phyloP scores from a whole-genome alignment of 495 filamentous ascomycete species.

The Daldinia childiae region DNA sequence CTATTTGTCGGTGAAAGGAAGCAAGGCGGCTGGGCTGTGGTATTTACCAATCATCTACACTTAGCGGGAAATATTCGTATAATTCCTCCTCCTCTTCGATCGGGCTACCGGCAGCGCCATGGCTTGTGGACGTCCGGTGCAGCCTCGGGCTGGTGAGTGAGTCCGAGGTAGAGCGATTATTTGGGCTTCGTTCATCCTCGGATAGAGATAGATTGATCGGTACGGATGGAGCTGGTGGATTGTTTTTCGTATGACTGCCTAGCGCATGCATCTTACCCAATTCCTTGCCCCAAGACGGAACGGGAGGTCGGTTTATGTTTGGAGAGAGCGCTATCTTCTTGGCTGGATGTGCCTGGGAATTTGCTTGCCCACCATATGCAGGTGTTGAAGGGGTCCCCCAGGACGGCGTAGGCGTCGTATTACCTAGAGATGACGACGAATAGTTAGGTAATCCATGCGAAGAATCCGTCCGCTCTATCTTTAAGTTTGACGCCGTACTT shows the following conservation, averaged over 20 bases:
- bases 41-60: constrained; percentile 80
- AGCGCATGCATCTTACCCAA: constrained; percentile 30
- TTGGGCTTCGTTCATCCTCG: constrained; percentile 73
- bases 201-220: constrained; percentile 80
- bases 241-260: constrained; percentile 35
- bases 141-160: constrained; percentile 53
- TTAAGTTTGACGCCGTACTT: constrained; percentile 41
- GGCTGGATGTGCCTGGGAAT: constrained; percentile 43
- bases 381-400: constrained; percentile 36
- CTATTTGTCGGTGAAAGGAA: background rate
- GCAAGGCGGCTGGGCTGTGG: background rate
- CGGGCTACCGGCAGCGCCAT: constrained; percentile 56
- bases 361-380: constrained; percentile 32
- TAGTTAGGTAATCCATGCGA: constrained; percentile 50
- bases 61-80: constrained; percentile 92
- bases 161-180: constrained; percentile 51
- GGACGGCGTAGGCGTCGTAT: constrained; percentile 22
- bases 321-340: constrained; percentile 52
- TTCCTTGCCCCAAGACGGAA: constrained; percentile 49
- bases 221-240: constrained; percentile 41
- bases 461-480: constrained; percentile 49
- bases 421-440: constrained; percentile 43
- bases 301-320: constrained; percentile 47
- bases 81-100: constrained; percentile 80
- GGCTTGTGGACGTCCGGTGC: constrained; percentile 48